Evolutionary conservation across 352 stramenopile species (phyloP).

Genomic region (Heterotrichella gracilis): DNA sequence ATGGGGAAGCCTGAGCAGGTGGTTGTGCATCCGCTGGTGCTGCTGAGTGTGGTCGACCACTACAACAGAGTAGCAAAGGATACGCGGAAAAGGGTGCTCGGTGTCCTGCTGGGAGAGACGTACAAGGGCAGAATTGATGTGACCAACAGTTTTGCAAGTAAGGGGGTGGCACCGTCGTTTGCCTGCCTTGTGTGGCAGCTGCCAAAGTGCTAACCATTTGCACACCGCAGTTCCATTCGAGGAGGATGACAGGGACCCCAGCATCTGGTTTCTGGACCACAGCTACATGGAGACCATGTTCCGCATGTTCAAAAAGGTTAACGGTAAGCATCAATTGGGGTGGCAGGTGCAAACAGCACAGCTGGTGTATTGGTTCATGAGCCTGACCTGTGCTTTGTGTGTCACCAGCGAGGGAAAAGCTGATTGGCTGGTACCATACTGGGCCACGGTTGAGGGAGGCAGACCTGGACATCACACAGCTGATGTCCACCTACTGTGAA

Average conservation of each 20-base stretch:
- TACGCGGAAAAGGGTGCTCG: conserved; percentile 88
- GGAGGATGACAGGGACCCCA: conserved; percentile 74
- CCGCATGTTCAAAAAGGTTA: conserved; percentile 66
- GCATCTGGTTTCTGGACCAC: conserved; percentile 96
- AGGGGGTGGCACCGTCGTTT: too few species aligned
- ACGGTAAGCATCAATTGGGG: conserved; percentile 26
- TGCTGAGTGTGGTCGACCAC: conserved; percentile 90
- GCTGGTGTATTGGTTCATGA: too few species aligned
- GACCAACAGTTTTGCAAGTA: too few species aligned
- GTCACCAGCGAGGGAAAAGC: conserved; percentile 55
- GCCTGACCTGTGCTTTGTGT: conserved; percentile 10
- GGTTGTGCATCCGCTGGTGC: conserved; percentile 84
- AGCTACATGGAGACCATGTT: conserved; percentile 95
- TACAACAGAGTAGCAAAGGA: conserved; percentile 92
- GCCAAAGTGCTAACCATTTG: too few species aligned
- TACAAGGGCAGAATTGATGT: too few species aligned
- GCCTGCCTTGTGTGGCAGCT: too few species aligned
- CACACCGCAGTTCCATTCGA: conserved; percentile 87
- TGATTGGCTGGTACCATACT: conserved; percentile 93
- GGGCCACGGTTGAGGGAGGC: conserved; percentile 72
- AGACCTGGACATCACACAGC: conserved; percentile 62
- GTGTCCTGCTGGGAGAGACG: conserved; percentile 69
- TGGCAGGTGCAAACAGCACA: too few species aligned
- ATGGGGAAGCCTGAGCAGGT: too few species aligned
- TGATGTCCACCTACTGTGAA: conserved; percentile 62